These are phyloP conservation scores for Mycena chlorophos DNA, from an alignment of 768 basidiomycete genomes.

Conservation along the genomic window DNA sequence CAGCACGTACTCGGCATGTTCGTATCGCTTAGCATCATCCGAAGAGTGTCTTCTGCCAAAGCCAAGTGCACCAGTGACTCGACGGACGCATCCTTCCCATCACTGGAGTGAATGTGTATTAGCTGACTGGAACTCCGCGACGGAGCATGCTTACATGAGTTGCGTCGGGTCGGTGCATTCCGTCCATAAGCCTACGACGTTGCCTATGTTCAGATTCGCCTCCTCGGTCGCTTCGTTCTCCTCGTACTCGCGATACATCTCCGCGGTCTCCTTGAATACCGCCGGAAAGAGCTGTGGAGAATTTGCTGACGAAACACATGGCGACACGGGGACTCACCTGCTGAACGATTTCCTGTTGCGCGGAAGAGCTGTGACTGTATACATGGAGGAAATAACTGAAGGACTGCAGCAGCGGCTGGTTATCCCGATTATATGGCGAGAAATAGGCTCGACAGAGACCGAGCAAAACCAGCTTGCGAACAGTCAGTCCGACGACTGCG, in stretches of 20 bases:
- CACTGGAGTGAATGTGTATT: constrained; percentile 13
- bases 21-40: constrained; percentile 41
- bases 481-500: neutral
- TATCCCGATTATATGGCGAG: constrained; percentile 76
- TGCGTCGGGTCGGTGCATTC: constrained; percentile 78
- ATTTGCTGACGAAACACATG: constrained; percentile 38
- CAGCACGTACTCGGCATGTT: constrained; percentile 52
- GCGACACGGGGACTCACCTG: constrained; percentile 42
- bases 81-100: constrained; percentile 22
- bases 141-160: constrained; percentile 43
- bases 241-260: constrained; percentile 33
- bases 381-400: constrained; percentile 84
- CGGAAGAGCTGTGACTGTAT: constrained; percentile 77
- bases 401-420: constrained; percentile 84
- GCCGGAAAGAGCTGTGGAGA: constrained; percentile 51
- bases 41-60: constrained; percentile 49
- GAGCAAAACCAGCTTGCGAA: constrained; percentile 40
- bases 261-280: constrained; percentile 35
- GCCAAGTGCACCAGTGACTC: constrained; percentile 47
- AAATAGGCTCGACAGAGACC: constrained; percentile 59
- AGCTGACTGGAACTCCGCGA: constrained; percentile 10
- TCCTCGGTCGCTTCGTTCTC: constrained; percentile 59
- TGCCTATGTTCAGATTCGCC: constrained; percentile 55
- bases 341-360: constrained; percentile 74
- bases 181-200: constrained; percentile 62